A percentile compares a stretch with the other conserved stretches of the same genome.
These are phyloP conservation scores for Pyrenophora seminiperda DNA, from an alignment of 2,329 filamentous ascomycete genomes.

Conservation along the genomic window DNA sequence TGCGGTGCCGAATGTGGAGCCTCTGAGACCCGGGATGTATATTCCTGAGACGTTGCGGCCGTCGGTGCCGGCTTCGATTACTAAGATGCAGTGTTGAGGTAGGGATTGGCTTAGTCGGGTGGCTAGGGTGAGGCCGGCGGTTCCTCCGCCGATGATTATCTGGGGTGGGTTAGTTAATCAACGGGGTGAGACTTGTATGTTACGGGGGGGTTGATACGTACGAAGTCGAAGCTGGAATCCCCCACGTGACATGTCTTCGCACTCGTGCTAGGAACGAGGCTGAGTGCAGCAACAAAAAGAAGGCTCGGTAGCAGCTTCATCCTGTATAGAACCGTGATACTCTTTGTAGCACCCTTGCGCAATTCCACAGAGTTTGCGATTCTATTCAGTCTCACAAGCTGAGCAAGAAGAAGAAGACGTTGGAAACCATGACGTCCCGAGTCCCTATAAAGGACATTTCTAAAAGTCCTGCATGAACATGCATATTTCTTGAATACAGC, in stretches of 20 bases:
- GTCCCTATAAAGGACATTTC: too few species aligned
- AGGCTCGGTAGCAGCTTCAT: not conserved
- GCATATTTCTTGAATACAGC: too few species aligned
- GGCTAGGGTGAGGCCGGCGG: conserved; percentile 28
- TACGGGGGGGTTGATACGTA: not conserved
- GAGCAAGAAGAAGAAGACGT: too few species aligned
- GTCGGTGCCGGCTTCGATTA: conserved; percentile 34
- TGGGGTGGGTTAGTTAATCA: conserved; percentile 5
- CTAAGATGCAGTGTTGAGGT: conserved; percentile 20
- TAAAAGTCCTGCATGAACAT: too few species aligned
- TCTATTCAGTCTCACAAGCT: too few species aligned
- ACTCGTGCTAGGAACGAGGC: not conserved
- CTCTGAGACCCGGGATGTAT: conserved; percentile 27
- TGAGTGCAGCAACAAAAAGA: not conserved
- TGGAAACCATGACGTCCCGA: too few species aligned
- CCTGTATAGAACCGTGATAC: too few species aligned
- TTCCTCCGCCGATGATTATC: conserved; percentile 25
- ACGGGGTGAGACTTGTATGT: not conserved
- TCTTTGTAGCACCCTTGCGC: too few species aligned
- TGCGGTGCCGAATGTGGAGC: conserved; percentile 23
- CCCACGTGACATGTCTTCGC: not conserved
- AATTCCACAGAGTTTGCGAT: too few species aligned
- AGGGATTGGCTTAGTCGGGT: conserved; percentile 35
- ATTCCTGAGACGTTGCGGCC: conserved; percentile 27
- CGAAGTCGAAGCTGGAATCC: conserved; percentile 4